phyloP scores from a whole-genome alignment of 768 basidiomycete genomes.

The Psilocybe cubensis region DNA sequence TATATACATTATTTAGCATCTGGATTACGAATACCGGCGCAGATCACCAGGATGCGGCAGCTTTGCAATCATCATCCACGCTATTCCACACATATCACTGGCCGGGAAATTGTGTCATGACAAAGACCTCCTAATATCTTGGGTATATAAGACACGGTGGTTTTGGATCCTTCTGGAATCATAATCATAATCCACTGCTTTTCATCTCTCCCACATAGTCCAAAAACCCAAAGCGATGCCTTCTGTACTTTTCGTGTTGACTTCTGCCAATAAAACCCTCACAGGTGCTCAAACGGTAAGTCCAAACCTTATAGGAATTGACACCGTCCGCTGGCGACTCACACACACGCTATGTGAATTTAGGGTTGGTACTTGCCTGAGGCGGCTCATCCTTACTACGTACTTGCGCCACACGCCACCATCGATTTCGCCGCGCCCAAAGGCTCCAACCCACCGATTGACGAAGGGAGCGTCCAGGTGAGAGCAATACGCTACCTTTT shows the following conservation, averaged over 20 bases:
- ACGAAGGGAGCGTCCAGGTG: constrained; percentile 57
- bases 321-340: background rate
- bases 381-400: constrained; percentile 73
- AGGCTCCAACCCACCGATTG: constrained; percentile 74
- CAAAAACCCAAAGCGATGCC: constrained; percentile 31
- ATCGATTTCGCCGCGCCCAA: constrained; percentile 65
- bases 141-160: background rate
- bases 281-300: constrained; percentile 54
- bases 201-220: background rate
- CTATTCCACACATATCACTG: too few species aligned
- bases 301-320: background rate
- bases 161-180: background rate
- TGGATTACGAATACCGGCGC: too few species aligned
- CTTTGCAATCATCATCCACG: background rate
- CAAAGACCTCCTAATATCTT: background rate
- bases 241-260: constrained; percentile 74
- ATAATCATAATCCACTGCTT: background rate
- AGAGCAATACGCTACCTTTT: background rate
- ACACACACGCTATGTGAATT: background rate
- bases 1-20: too few species aligned
- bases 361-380: constrained; percentile 84
- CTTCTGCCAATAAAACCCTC: constrained; percentile 63
- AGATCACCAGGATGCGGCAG: background rate
- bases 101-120: background rate
- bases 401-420: constrained; percentile 48